Evolutionary conservation across 2,329 filamentous ascomycete genomes (phyloP).

Genomic region (Xylariaceae sp.): DNA sequence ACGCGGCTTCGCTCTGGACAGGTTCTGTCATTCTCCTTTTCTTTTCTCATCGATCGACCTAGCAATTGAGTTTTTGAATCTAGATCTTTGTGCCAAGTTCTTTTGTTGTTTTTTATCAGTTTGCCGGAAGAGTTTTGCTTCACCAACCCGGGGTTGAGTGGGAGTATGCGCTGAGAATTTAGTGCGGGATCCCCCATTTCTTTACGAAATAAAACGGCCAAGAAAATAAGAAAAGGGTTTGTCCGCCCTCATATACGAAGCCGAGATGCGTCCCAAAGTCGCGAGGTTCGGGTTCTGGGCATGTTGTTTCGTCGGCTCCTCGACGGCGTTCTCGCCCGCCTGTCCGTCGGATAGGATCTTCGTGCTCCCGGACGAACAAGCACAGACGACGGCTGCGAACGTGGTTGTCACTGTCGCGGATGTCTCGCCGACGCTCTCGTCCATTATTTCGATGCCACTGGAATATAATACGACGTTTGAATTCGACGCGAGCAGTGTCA

Average conservation of each 20-base stretch:
- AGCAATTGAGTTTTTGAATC: too few species aligned
- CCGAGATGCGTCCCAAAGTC: constrained; percentile 29
- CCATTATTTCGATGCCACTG: background rate
- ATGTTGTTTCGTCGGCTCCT: constrained; percentile 20
- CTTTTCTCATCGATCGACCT: too few species aligned
- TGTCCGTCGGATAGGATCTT: background rate
- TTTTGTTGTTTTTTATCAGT: too few species aligned
- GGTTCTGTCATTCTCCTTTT: too few species aligned
- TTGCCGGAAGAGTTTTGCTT: too few species aligned
- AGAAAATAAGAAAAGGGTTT: constrained; percentile 13
- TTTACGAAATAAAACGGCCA: background rate
- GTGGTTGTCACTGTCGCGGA: constrained; percentile 9
- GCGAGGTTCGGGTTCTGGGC: constrained; percentile 24
- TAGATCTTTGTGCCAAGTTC: background rate
- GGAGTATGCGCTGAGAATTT: constrained; percentile 19
- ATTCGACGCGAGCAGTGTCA: background rate
- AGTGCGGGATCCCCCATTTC: background rate
- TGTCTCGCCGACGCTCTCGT: background rate
- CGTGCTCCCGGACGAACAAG: background rate
- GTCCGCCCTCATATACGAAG: constrained; percentile 1
- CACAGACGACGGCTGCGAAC: constrained; percentile 7
- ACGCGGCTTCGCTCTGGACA: too few species aligned
- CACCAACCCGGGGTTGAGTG: background rate
- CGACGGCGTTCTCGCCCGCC: background rate
- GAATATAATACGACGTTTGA: background rate